Evolutionary conservation across 768 basidiomycete genomes (phyloP), one percentile per base, ranked within the genome.

Genomic region (Gloeostereum incarnatum): DNA sequence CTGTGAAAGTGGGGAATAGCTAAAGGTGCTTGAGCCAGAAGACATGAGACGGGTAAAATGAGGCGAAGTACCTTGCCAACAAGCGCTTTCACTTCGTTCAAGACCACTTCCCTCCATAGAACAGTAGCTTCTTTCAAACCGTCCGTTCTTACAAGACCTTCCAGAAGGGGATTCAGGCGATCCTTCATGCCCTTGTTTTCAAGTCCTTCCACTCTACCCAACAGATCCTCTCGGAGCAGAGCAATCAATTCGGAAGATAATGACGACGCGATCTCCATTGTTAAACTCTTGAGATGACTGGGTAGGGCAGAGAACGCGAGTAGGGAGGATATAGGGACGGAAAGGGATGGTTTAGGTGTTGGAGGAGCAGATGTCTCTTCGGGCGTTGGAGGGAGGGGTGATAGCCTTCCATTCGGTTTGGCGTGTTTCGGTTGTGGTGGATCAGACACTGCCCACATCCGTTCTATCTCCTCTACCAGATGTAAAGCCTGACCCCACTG

Each of bases 401-500:
- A 54, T 16, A 47, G 34, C 32, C 49, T 44, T 9, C 45, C 40
- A 37, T 54, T 50, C n/a, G 26, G 24, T 18, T 35, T 33, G 5
- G 14, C 16, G 38, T 45, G 6, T 22, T 36, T 32, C 24, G 43
- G 44, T 31, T 21, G 38, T 14, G 31, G 36, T 21, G 36, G 9
- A 7, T 26, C 26, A 10, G 37, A 25, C 43, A 42, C 38, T 35
- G 48, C 53, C 75, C 80, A 81, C 48, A 85, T 57, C 34, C 57
- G 59, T 39, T 81, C 69, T 44, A 91, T 55, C 35, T 76, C 70
- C 34, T 87, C 78, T 25, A 89, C 71, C 13, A 91, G 67, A 33
- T 71, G 72, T 40, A 97, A 60, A 5, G 91, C 91, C 39, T 87
- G 84, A 10, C 76, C 75, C 85, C 89, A 97, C 47, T 96, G 87